These are phyloP conservation scores for Nemania sp. DNA, from an alignment of 2,329 filamentous ascomycete genomes.

Conservation along the genomic window DNA sequence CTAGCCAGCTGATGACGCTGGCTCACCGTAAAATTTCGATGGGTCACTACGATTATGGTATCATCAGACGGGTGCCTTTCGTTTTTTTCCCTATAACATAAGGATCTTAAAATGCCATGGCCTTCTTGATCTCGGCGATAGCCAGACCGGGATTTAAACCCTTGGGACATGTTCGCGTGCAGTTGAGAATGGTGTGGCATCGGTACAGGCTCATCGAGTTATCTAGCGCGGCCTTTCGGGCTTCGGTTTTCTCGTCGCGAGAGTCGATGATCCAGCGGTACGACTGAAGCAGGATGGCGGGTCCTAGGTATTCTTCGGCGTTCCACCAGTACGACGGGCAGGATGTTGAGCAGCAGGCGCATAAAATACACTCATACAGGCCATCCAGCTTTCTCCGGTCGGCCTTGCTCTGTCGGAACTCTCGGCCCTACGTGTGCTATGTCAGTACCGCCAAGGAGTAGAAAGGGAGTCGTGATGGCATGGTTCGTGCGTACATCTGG, in stretches of 20 bases:
- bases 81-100: neutral
- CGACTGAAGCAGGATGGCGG: conserved; percentile 93
- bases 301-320: conserved; percentile 95
- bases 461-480: conserved; percentile 14
- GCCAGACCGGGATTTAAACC: conserved; percentile 93
- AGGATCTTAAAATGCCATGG: conserved; percentile 77
- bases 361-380: conserved; percentile 98
- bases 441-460: conserved; percentile 21
- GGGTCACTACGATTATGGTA: neutral
- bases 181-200: conserved; percentile 99
- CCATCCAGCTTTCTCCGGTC: conserved; percentile 97
- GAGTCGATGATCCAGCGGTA: conserved; percentile 98
- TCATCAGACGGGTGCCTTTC: neutral
- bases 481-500: conserved; percentile 68
- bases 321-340: conserved; percentile 99
- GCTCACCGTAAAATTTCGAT: neutral
- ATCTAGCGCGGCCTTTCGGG: conserved; percentile 89
- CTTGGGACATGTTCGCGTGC: conserved; percentile 97
- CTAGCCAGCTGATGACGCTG: conserved; percentile 9
- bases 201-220: conserved; percentile 99
- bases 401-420: conserved; percentile 86
- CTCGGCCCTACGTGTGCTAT: conserved; percentile 68
- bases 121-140: conserved; percentile 98
- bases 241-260: conserved; percentile 83
- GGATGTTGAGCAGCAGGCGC: conserved; percentile 97